Evolutionary conservation across 805 yeast species (phyloP), one percentile per base, ranked within the genome.

Genomic region (Kodamaea neixiangensis): DNA sequence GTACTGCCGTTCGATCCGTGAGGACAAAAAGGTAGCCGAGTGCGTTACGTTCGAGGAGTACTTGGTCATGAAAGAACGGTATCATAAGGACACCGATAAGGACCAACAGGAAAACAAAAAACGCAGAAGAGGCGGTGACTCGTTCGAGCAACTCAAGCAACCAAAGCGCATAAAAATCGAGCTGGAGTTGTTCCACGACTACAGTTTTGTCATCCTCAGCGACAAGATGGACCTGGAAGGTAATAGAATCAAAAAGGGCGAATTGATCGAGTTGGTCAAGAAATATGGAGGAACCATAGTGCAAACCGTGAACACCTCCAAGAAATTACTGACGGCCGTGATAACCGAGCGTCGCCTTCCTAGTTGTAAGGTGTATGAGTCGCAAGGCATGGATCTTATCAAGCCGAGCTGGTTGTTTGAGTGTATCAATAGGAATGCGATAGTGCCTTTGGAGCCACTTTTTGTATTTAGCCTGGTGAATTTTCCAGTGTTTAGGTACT

Each of bases 321-420:
- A 49, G n/a, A 50, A 46, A 9, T 46, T 47, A 29, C 55, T 49
- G 13, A 51, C 57, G 1, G 47, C 66, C 0, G 56, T 69, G 3
- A 38, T 71, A 2, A 63, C 69, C 31, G 71, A 69, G 46, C 55
- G 54, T 11, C 35, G 51, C 7, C 57, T 67, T 2, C 76, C 77
- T 4, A 55, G 62, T 5, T 54, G 67, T 14, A 49, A 60, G 39
- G 47, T 54, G 3, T 69, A 67, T 55, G 49, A 61, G 9, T 47
- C 57, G 2, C 60, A 63, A 14, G 87, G 87, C 0, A 80, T 76
- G 57, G 88, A 85, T 58, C 72, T 93, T 0, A 61, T 90, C 6
- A 75, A 67, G 47, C 90, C 96, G 0, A 63, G 68, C 25, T 93
- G 97, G 96, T 63, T 89, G 5, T 71, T 82, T 42, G 92, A 88